Evolutionary conservation across 805 yeast genomes (phyloP).

Genomic region (Clavispora santaluciae): DNA sequence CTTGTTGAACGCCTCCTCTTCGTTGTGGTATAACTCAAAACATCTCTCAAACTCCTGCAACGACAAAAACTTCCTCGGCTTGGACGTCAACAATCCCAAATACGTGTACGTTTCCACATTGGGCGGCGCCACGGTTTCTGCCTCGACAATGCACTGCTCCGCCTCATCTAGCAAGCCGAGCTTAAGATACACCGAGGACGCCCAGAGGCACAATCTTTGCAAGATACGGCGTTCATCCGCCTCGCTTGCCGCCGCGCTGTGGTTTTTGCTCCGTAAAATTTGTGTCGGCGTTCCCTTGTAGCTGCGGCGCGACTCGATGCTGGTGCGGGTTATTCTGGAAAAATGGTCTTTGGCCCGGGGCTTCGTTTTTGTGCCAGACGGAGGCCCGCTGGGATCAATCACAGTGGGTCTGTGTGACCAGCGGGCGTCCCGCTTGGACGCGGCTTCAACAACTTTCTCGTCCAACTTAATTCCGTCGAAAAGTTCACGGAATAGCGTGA

Average conservation of each 20-base stretch:
- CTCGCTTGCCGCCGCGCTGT: neutral
- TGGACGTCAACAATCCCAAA: slow-evolving; percentile 43
- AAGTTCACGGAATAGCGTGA: slow-evolving; percentile 50
- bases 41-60: slow-evolving; percentile 63
- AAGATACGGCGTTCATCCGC: slow-evolving; percentile 24
- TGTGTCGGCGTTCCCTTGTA: neutral
- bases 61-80: slow-evolving; percentile 43
- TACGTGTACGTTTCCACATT: slow-evolving; percentile 46
- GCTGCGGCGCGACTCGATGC: slow-evolving; percentile 1
- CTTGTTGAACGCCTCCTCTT: slow-evolving; percentile 20
- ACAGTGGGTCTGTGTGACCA: slow-evolving; percentile 42
- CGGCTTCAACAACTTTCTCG: neutral
- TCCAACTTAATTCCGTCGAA: slow-evolving; percentile 30
- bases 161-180: slow-evolving; percentile 55
- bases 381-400: slow-evolving; percentile 25
- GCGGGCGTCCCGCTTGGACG: slow-evolving; percentile 13
- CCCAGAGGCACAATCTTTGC: slow-evolving; percentile 72
- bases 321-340: slow-evolving; percentile 9
- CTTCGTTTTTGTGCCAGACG: slow-evolving; percentile 18
- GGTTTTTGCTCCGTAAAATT: neutral
- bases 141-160: slow-evolving; percentile 68
- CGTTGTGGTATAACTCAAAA: slow-evolving; percentile 35
- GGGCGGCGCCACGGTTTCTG: slow-evolving; percentile 46
- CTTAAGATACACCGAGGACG: slow-evolving; percentile 58
- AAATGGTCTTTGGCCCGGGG: slow-evolving; percentile 6